phyloP scores from a whole-genome alignment of 208 protist genomes.

The Trypanosoma mega region DNA sequence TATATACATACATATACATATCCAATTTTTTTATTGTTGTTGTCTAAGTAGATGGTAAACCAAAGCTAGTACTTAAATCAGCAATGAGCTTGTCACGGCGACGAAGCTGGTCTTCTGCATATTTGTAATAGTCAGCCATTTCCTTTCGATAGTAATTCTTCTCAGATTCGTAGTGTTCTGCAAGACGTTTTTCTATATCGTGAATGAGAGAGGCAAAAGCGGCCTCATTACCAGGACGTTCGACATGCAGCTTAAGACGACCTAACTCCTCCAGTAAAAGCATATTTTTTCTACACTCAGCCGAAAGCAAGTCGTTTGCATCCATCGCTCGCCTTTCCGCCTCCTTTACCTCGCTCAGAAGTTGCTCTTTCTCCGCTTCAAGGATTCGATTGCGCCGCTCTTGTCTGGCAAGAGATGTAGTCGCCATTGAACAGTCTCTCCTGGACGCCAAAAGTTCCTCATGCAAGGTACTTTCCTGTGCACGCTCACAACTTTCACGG shows the following conservation, averaged over 20 bases:
- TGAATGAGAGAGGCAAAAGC: constrained; percentile 24
- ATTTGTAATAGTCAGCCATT: constrained; percentile 27
- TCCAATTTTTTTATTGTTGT: no score
- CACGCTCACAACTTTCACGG: not conserved
- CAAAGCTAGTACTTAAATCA: constrained; percentile 10
- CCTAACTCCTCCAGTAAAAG: constrained; percentile 17
- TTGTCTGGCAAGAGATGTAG: not conserved
- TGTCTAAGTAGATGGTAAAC: no score
- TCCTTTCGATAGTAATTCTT: constrained; percentile 16
- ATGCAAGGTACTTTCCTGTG: not conserved
- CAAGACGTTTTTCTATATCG: constrained; percentile 23
- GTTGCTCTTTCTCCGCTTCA: constrained; percentile 26
- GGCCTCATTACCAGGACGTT: constrained; percentile 9
- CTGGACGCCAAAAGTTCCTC: not conserved
- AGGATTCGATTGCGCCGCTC: constrained; percentile 20
- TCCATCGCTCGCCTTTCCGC: constrained; percentile 19
- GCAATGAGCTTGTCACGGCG: constrained; percentile 25
- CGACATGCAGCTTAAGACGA: constrained; percentile 14
- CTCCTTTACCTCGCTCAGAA: constrained; percentile 21
- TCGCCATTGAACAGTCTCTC: constrained; percentile 9
- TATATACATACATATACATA: no score
- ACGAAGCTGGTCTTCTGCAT: constrained; percentile 26
- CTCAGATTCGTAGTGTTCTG: constrained; percentile 21
- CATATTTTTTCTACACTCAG: constrained; percentile 12
- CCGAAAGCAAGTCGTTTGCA: constrained; percentile 19